Base-by-base conservation (phyloP, 225 moss, liverwort and hornwort genomes). In the Bryoerythrophyllum caledonicum region DNA sequence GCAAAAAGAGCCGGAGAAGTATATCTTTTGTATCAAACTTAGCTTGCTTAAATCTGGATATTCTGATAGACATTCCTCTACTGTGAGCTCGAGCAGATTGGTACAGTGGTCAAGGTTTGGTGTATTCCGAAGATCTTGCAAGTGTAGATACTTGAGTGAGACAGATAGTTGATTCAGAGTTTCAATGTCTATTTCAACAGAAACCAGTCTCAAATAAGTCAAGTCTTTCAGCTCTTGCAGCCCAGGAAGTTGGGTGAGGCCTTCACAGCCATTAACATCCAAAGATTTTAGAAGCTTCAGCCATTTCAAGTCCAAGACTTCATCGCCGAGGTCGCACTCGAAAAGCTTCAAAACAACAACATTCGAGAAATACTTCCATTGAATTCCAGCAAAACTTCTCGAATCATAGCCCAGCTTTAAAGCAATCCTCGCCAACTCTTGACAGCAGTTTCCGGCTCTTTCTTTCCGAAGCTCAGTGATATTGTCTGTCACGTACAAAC, bases 281-380 rank as follows among this genome's bases (percentile, higher is more conserved):
- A 64, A 74, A 12, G 64, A 74, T 8, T 5, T 10, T 17, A 74
- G 54, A 10, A 27, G 40, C 64, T 54, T 54, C 74, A 65, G 37
- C 54, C 55, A 3, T 53, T 19, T 10, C 27, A 65, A 74, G 74
- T 65, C 6, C 53, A 65, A 32, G 73, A 51, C 52, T 1, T 74
- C 73, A 17, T 26, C 2, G 54, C 2, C 1, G 17, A 74, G 38
- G 53, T 64, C 17, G 55, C 74, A 64, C 3, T 2, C 0, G 54
- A 65, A 41, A 26, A 74, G 74, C 74, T 74, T 74, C 64, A 74
- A 54, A 53, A 74, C 43, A 3, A 11, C 43, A 10, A 43, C 43
- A 43, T 43, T 43, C 3, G 43, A 43, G 43, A 43, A 43, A 74
- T 55, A 64, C 5, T 74, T 7, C 64, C 53, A 64, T 19, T 55